Percentiles rank a stretch among this genome's conserved stretches.
phyloP scores from a whole-genome alignment of 164 flowering plant species.

The Protea cynaroides region DNA sequence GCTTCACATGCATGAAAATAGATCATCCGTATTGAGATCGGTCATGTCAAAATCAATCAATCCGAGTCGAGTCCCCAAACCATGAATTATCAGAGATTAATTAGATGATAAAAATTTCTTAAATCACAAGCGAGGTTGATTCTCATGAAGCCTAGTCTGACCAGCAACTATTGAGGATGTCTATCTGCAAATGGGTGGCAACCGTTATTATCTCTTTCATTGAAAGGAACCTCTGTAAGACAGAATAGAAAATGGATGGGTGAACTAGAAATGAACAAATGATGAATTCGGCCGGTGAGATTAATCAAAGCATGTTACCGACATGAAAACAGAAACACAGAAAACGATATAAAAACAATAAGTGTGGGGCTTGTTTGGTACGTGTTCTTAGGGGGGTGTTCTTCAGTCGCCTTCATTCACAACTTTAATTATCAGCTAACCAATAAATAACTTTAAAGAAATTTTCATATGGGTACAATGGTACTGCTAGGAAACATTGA shows the following conservation, averaged over 20 bases:
- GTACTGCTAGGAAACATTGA: too few relatives aligned
- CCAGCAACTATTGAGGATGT: background rate
- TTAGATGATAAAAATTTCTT: background rate
- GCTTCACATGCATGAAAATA: too few relatives aligned
- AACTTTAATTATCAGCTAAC: too few relatives aligned
- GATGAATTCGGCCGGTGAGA: slow-evolving; percentile 14
- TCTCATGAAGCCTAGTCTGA: background rate
- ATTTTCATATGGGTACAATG: too few relatives aligned
- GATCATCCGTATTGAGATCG: too few relatives aligned
- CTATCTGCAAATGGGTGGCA: background rate
- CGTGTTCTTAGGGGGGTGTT: too few relatives aligned
- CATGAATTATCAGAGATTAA: too few relatives aligned
- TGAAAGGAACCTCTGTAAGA: slow-evolving; percentile 10
- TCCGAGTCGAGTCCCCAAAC: too few relatives aligned
- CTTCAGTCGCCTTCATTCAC: too few relatives aligned
- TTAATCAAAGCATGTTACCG: slow-evolving; percentile 22
- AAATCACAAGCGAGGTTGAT: background rate
- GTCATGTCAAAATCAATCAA: too few relatives aligned
- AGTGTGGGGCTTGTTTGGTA: background rate
- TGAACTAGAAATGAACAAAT: slow-evolving; percentile 24
- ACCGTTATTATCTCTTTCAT: slow-evolving; percentile 12
- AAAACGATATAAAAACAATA: background rate
- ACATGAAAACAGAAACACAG: slow-evolving; percentile 7
- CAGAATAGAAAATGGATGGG: slow-evolving; percentile 14
- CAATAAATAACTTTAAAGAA: too few relatives aligned